phyloP scores from a whole-genome alignment of 192 early-diverging fungal species.

The Backusella luteola region DNA sequence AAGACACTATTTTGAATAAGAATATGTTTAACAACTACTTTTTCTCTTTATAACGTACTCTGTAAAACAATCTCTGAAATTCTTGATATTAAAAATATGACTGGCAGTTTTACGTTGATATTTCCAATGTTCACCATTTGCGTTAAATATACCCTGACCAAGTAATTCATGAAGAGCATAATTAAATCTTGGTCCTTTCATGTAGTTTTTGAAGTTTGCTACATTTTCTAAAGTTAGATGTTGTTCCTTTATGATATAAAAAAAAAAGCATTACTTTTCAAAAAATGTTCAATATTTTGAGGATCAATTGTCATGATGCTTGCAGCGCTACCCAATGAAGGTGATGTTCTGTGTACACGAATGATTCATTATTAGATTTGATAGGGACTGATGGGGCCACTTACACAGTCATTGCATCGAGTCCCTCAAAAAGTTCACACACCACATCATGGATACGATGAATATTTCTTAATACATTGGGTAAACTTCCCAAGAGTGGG shows the following conservation, averaged over 20 bases:
- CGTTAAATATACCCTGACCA: conserved; percentile 29
- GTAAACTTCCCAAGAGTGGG: conserved; percentile 23
- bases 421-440: neutral
- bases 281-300: conserved; percentile 33
- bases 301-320: conserved; percentile 29
- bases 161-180: conserved; percentile 48
- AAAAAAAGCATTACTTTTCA: conserved; percentile 21
- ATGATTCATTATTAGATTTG: neutral
- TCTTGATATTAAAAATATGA: conserved; percentile 18
- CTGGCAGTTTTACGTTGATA: too few relatives aligned
- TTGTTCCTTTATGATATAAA: neutral
- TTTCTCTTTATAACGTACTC: conserved; percentile 15
- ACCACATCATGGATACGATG: conserved; percentile 11
- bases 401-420: conserved; percentile 14
- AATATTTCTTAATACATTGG: neutral
- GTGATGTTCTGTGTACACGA: neutral
- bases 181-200: conserved; percentile 43
- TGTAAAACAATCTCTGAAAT: conserved; percentile 31
- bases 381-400: neutral
- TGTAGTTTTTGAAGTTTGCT: conserved; percentile 39
- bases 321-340: conserved; percentile 17
- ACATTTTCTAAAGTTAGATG: neutral
- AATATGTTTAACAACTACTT: too few relatives aligned
- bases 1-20: conserved; percentile 15
- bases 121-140: too few relatives aligned